phyloP scores from a whole-genome alignment of 768 basidiomycete species.

The Sarcodon aspratus region DNA sequence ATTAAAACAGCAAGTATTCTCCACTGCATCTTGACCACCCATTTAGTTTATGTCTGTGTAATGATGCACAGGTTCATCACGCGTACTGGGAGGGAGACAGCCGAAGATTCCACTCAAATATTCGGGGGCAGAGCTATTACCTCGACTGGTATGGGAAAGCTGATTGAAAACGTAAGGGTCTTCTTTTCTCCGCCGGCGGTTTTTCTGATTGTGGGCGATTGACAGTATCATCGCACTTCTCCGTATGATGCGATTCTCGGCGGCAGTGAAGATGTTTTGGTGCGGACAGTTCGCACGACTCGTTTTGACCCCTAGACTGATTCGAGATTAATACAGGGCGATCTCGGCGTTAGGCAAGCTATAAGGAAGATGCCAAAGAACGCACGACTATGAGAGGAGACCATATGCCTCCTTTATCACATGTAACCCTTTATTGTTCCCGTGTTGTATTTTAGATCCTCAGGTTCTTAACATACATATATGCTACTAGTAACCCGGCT shows the following conservation, averaged over 20 bases:
- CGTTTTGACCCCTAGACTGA: neutral
- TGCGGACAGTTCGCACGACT: neutral
- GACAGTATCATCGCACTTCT: conserved; percentile 70
- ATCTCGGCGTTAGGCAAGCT: conserved; percentile 65
- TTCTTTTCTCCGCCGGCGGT: neutral
- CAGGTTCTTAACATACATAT: no score
- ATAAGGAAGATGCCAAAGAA: conserved; percentile 57
- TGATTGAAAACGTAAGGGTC: conserved; percentile 63
- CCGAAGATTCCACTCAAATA: conserved; percentile 70
- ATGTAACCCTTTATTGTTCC: no score
- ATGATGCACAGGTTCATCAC: conserved; percentile 46
- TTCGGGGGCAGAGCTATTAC: conserved; percentile 90
- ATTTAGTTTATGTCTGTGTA: conserved; percentile 2
- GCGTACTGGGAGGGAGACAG: conserved; percentile 51
- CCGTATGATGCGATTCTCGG: conserved; percentile 80
- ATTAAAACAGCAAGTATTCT: conserved; percentile 63
- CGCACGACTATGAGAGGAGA: conserved; percentile 23
- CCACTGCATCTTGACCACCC: neutral
- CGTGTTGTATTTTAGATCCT: no score
- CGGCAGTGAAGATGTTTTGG: conserved; percentile 62
- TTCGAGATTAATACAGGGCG: conserved; percentile 22
- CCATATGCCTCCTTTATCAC: no score
- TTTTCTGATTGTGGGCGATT: conserved; percentile 1
- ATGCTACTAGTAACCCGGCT: no score
- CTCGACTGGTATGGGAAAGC: conserved; percentile 75